These are phyloP conservation scores for Cupressus sempervirens DNA, from an alignment of 75 land plant species.

Conservation along the genomic window DNA sequence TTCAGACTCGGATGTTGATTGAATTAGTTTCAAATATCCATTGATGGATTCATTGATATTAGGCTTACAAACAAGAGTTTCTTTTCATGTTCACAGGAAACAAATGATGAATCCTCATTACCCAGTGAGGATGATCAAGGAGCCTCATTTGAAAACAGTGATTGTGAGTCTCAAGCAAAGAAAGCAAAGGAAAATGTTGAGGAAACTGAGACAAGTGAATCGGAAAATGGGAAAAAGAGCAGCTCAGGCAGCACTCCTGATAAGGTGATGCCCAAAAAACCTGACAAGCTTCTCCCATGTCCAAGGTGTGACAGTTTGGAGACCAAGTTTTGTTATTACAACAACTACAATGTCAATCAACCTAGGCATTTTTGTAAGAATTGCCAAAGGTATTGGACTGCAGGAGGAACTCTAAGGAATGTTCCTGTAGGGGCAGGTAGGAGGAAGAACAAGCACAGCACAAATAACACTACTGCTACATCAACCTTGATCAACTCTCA, in stretches of 20 bases:
- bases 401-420: conserved; percentile 32
- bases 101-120: neutral
- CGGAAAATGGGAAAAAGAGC: neutral
- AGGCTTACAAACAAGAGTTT: neutral
- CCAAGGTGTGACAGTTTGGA: conserved; percentile 32
- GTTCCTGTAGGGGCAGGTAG: conserved; percentile 39
- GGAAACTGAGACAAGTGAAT: neutral
- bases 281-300: conserved; percentile 27
- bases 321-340: conserved; percentile 34
- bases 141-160: conserved; percentile 2
- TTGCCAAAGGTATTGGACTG: conserved; percentile 37
- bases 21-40: neutral
- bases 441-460: conserved; percentile 25
- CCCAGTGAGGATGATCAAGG: neutral
- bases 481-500: neutral
- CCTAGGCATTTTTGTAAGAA: conserved; percentile 34
- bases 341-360: conserved; percentile 32
- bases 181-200: neutral
- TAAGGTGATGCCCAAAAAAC: conserved; percentile 11
- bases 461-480: neutral
- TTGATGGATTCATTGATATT: neutral
- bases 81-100: neutral
- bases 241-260: conserved; percentile 2
- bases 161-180: conserved; percentile 1
- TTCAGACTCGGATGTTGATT: neutral